phyloP scores from a whole-genome alignment of 1,139 yeast species.

The Candida sanyaensis region DNA sequence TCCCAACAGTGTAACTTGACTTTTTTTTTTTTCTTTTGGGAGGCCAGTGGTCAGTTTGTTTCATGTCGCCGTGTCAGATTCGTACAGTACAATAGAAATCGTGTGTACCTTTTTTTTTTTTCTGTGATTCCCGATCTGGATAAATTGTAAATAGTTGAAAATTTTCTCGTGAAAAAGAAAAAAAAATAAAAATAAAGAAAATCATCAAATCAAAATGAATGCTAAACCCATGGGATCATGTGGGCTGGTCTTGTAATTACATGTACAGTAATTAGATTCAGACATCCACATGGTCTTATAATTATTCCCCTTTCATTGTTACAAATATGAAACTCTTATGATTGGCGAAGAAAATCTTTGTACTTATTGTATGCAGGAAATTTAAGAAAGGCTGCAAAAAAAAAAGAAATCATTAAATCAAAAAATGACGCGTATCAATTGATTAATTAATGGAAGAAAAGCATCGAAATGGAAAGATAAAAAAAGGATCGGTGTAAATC shows the following conservation, averaged over 20 bases:
- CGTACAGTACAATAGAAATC: too few species aligned
- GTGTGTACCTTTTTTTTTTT: not conserved
- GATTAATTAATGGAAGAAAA: not conserved
- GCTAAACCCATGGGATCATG: too few species aligned
- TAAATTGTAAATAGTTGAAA: not conserved
- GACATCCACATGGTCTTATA: too few species aligned
- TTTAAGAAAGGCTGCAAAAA: conserved; percentile 1
- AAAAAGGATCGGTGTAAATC: not conserved
- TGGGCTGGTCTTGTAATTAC: too few species aligned
- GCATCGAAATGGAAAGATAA: not conserved
- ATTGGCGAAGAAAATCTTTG: conserved; percentile 1
- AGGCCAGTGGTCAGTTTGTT: too few species aligned
- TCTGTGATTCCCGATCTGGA: not conserved
- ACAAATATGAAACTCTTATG: not conserved
- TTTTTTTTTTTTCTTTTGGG: too few species aligned
- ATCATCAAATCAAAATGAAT: too few species aligned
- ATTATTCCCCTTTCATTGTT: too few species aligned
- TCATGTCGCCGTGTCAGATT: too few species aligned
- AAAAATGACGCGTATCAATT: not conserved
- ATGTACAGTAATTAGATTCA: too few species aligned
- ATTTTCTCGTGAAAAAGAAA: not conserved
- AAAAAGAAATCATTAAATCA: not conserved
- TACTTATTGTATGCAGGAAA: not conserved
- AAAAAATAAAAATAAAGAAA: too few species aligned
- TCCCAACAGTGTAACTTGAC: too few species aligned